Evolutionary conservation across 2,329 filamentous ascomycete genomes (phyloP), one percentile per base, ranked within the genome.

Genomic region (Aspergillus uvarum): DNA sequence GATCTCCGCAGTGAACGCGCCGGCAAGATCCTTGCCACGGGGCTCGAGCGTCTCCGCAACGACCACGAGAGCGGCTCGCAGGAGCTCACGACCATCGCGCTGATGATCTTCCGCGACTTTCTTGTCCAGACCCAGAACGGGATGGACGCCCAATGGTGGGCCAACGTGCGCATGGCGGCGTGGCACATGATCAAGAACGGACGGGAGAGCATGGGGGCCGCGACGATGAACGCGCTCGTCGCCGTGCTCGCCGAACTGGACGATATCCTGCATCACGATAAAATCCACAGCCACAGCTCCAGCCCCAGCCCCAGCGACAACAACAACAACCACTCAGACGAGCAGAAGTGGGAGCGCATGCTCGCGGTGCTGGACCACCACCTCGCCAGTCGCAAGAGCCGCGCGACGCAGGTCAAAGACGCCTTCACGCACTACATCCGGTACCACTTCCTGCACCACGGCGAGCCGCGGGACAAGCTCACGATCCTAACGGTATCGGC

Each of bases 121-220:
- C 51, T 77, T n/a, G 53, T 62, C 19, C 65, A 72, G 48, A 59
- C 66, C n/a, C 51, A 63, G 1, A 61, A 62, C 1, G 62, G 66
- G 1, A 54, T 68, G 10, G 63, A 68, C 2, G 57, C 19, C 1
- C 72, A 70, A 6, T 87, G 85, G 81, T 89, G 86, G 85, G 72
- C 70, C 26, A 80, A 79, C 29, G 70, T 83, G n/a, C 78, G 84
- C 14, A 80, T 84, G 75, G 79, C 78, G 2, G 84, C 81, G 2
- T 89, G 87, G 83, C 84, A 88, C 70, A 74, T 90, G 1, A 85
- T 83, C 72, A 87, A 87, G 67, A 86, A 87, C 56, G 85, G 86
- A 0, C 81, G 86, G n/a, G 85, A 87, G 63, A 87, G 83, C 69
- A 89, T 89, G 86, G 82, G 82, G 1, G 83, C 86, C 0, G 82